Conservation (phyloP, 2,329 filamentous ascomycete species). For the Plenodomus biglobosus region DNA sequence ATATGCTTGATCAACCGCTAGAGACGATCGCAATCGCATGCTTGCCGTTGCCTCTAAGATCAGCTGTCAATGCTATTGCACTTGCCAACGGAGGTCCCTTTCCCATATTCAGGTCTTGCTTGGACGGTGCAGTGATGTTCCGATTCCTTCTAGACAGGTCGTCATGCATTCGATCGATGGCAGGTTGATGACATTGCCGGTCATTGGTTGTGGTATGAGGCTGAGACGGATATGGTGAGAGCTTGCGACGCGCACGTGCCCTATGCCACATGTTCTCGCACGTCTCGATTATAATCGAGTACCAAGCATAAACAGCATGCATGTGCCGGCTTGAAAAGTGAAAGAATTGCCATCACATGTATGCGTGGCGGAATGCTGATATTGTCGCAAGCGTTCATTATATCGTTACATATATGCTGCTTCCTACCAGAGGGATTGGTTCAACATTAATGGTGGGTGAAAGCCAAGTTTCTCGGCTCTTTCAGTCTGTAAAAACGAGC, state of each 20-base stretch:
- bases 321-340: background rate
- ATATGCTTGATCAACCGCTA: background rate
- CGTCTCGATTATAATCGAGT: constrained; percentile 17
- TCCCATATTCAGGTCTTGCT: constrained; percentile 18
- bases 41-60: background rate
- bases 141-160: constrained; percentile 13
- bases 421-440: too few species aligned
- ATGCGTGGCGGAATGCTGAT: background rate
- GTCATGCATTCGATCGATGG: constrained; percentile 25
- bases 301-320: background rate
- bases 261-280: constrained; percentile 10
- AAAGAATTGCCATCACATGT: constrained; percentile 2
- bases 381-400: background rate
- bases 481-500: too few species aligned
- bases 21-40: background rate
- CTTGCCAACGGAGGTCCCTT: constrained; percentile 26
- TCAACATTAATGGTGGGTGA: too few species aligned
- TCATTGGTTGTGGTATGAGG: constrained; percentile 23
- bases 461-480: too few species aligned
- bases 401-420: background rate
- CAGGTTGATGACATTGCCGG: constrained; percentile 10
- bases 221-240: constrained; percentile 35
- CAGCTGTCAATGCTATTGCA: constrained; percentile 34
- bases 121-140: constrained; percentile 22
- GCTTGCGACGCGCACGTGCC: constrained; percentile 37